Evolutionary conservation across 306 rosid genomes (phyloP).

Genomic region (Begonia peltatifolia): DNA sequence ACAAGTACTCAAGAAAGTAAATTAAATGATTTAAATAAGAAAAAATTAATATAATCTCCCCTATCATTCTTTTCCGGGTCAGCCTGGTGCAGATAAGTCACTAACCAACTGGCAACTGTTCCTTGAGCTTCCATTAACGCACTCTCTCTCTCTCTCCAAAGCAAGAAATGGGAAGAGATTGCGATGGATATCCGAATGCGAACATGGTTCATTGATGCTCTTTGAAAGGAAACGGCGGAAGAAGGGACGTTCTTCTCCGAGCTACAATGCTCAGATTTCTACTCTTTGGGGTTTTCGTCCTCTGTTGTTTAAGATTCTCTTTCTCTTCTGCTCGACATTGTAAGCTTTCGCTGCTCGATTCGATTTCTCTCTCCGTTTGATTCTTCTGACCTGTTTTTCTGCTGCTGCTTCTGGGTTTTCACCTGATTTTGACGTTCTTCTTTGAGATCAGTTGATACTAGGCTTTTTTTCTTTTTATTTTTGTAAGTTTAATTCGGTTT

Average conservation of each 20-base stretch:
- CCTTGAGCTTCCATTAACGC: conserved; percentile 5
- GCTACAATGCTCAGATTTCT: conserved; percentile 37
- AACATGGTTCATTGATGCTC: conserved; percentile 3
- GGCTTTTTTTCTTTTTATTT: background rate
- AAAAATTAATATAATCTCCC: no score
- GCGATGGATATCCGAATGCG: conserved; percentile 10
- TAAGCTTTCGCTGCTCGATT: conserved; percentile 14
- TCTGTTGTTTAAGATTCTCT: conserved; percentile 21
- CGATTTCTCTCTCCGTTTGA: background rate
- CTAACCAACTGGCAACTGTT: no score
- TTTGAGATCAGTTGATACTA: background rate
- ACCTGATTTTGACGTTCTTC: conserved; percentile 10
- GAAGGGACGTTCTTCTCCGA: background rate
- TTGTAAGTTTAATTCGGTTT: background rate
- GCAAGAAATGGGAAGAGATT: background rate
- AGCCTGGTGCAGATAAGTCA: conserved; percentile 5
- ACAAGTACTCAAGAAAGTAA: no score
- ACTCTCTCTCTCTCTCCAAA: conserved; percentile 5
- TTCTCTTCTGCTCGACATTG: conserved; percentile 34
- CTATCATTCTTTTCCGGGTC: conserved; percentile 17
- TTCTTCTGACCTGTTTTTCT: conserved; percentile 1
- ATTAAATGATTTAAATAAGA: no score
- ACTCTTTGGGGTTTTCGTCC: conserved; percentile 31
- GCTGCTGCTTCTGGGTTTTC: conserved; percentile 6
- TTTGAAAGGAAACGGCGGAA: conserved; percentile 1